Evolutionary conservation across 1,139 yeast genomes (phyloP).

Genomic region (Yamadazyma blattariae): DNA sequence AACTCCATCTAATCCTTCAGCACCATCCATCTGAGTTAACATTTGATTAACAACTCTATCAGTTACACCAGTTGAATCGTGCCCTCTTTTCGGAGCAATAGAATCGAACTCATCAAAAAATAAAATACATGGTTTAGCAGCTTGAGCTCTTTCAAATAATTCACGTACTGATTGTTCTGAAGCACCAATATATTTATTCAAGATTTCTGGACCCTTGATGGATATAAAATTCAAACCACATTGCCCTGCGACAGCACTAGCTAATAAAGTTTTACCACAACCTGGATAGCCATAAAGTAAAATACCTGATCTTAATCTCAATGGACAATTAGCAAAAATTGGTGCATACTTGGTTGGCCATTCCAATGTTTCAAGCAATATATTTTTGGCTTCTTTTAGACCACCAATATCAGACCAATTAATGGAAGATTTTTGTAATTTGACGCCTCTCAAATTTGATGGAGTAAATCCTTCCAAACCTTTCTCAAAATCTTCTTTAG

Average conservation of each 20-base stretch:
- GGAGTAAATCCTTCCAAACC: slow-evolving; percentile 75
- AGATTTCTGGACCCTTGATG: slow-evolving; percentile 93
- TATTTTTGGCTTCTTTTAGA: slow-evolving; percentile 66
- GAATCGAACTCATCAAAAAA: slow-evolving; percentile 97
- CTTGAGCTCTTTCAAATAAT: slow-evolving; percentile 87
- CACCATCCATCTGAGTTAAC: slow-evolving; percentile 99
- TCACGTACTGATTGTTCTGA: slow-evolving; percentile 95
- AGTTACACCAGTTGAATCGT: slow-evolving; percentile 96
- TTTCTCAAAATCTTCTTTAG: slow-evolving; percentile 41
- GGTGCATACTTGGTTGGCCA: slow-evolving; percentile 99
- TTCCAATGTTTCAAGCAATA: slow-evolving; percentile 82
- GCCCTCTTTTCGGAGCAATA: slow-evolving; percentile 97
- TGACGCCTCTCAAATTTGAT: slow-evolving; percentile 80
- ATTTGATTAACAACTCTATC: slow-evolving; percentile 96
- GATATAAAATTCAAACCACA: slow-evolving; percentile 93
- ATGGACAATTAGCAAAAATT: slow-evolving; percentile 82
- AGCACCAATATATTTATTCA: slow-evolving; percentile 96
- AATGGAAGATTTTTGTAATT: slow-evolving; percentile 71
- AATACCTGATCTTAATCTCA: slow-evolving; percentile 85
- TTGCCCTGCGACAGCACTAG: slow-evolving; percentile 92
- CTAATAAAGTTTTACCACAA: slow-evolving; percentile 91
- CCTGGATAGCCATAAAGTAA: slow-evolving; percentile 95
- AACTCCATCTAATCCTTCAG: slow-evolving; percentile 96
- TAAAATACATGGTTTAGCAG: slow-evolving; percentile 90
- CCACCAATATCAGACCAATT: slow-evolving; percentile 94